Evolutionary conservation across 768 basidiomycete genomes (phyloP).

Genomic region (Suillus alpinus): DNA sequence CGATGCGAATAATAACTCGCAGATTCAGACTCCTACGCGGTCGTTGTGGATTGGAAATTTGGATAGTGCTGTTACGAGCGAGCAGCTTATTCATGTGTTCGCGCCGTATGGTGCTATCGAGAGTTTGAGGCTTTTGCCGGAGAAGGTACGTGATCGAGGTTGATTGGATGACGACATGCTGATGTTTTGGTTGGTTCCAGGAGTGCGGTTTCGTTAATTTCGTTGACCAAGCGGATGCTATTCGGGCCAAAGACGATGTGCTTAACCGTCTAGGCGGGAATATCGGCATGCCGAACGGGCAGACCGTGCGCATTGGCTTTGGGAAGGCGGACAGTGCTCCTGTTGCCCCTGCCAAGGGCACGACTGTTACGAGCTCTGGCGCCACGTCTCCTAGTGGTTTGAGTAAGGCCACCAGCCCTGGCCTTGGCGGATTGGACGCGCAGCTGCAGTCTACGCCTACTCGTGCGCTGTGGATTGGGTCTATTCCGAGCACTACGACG

Average conservation of each 20-base stretch:
- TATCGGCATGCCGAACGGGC: conserved; percentile 92
- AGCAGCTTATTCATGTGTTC: conserved; percentile 94
- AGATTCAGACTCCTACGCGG: conserved; percentile 90
- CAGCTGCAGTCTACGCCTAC: conserved; percentile 91
- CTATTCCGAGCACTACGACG: conserved; percentile 92
- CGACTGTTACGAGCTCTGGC: conserved; percentile 56
- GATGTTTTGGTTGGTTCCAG: conserved; percentile 39
- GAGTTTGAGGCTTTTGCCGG: conserved; percentile 88
- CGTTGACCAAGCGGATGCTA: conserved; percentile 92
- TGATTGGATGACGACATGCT: conserved; percentile 11
- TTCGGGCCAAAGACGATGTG: conserved; percentile 97
- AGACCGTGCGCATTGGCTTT: conserved; percentile 96
- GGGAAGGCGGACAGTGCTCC: conserved; percentile 98
- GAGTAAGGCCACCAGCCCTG: conserved; percentile 51
- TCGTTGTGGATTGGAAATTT: conserved; percentile 99
- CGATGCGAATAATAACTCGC: conserved; percentile 58
- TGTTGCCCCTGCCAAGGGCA: conserved; percentile 80
- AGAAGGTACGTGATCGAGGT: conserved; percentile 65
- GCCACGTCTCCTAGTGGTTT: conserved; percentile 59
- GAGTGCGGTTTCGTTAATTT: conserved; percentile 99
- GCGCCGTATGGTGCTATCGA: conserved; percentile 97
- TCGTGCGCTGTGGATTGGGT: conserved; percentile 95
- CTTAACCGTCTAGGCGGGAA: conserved; percentile 92
- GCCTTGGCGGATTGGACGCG: conserved; percentile 69
- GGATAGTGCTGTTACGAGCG: conserved; percentile 90